Percentiles rank a stretch among this genome's conserved stretches.
Evolutionary conservation across 2,329 filamentous ascomycete genomes (phyloP).

Genomic region (Calonectria pauciramosa): DNA sequence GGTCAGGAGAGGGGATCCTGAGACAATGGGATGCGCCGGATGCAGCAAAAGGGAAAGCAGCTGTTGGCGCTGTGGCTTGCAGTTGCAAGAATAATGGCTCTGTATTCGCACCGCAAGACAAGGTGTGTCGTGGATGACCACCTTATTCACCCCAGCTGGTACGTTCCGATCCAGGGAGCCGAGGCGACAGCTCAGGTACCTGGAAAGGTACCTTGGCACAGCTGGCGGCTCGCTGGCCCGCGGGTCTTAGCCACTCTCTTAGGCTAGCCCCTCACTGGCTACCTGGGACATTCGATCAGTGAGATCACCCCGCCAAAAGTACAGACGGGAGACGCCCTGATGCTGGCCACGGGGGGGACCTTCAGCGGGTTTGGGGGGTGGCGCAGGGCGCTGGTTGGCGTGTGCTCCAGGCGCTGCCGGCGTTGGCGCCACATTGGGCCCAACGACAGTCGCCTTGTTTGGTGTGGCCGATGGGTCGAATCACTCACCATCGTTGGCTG

Average conservation of each 20-base stretch:
- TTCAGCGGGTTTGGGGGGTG: slow-evolving; percentile 3
- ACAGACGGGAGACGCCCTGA: not conserved
- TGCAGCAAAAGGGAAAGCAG: slow-evolving; percentile 10
- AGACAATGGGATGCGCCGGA: not conserved
- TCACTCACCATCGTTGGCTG: slow-evolving; percentile 42
- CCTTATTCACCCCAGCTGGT: slow-evolving; percentile 2
- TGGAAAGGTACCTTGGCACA: not conserved
- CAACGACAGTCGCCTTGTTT: slow-evolving; percentile 33
- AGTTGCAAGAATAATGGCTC: slow-evolving; percentile 21
- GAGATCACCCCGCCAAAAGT: slow-evolving; percentile 23
- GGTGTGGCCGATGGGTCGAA: slow-evolving; percentile 41
- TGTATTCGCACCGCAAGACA: slow-evolving; percentile 20
- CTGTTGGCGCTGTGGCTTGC: slow-evolving; percentile 20
- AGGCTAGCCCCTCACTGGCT: not conserved
- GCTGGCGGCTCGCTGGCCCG: not conserved
- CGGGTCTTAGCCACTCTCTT: not conserved
- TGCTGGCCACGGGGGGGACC: not conserved
- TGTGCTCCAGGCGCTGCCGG: slow-evolving; percentile 7
- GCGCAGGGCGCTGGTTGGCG: slow-evolving; percentile 6
- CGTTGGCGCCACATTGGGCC: slow-evolving; percentile 35
- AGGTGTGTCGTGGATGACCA: slow-evolving; percentile 25
- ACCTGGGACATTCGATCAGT: slow-evolving; percentile 4
- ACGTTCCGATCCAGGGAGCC: slow-evolving; percentile 16
- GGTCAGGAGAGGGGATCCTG: not conserved
- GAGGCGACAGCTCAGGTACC: slow-evolving; percentile 17